Evolutionary conservation across 2,329 filamentous ascomycete species (phyloP).

Genomic region (Neonectria coccinea): DNA sequence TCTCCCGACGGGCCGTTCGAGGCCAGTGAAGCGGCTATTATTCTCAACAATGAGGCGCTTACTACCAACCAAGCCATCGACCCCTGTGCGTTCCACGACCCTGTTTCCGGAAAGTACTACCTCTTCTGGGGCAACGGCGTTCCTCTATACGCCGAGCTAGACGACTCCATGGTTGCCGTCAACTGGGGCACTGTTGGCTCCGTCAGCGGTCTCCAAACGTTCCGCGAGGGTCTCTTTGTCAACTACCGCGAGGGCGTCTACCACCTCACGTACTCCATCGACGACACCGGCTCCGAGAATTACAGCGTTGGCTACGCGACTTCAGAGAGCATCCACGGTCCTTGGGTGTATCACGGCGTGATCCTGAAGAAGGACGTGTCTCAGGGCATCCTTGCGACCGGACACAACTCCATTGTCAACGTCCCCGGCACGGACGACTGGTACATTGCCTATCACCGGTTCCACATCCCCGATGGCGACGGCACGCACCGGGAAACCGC

Average conservation of each 20-base stretch:
- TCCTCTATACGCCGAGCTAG: slow-evolving; percentile 56
- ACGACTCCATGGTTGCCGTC: slow-evolving; percentile 60
- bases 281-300: slow-evolving; percentile 58
- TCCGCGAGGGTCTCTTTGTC: slow-evolving; percentile 57
- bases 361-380: slow-evolving; percentile 56
- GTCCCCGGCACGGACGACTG: slow-evolving; percentile 61
- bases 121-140: slow-evolving; percentile 70
- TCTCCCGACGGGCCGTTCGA: slow-evolving; percentile 70
- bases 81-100: slow-evolving; percentile 70
- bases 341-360: slow-evolving; percentile 59
- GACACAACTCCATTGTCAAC: slow-evolving; percentile 59
- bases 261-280: slow-evolving; percentile 62
- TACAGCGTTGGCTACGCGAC: slow-evolving; percentile 63
- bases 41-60: slow-evolving; percentile 60
- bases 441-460: slow-evolving; percentile 63
- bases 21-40: slow-evolving; percentile 65
- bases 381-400: slow-evolving; percentile 58
- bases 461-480: slow-evolving; percentile 58
- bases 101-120: slow-evolving; percentile 67
- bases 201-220: slow-evolving; percentile 54
- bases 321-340: slow-evolving; percentile 51
- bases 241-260: slow-evolving; percentile 59
- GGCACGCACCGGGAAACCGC: slow-evolving; percentile 58
- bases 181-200: slow-evolving; percentile 50
- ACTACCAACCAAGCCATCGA: slow-evolving; percentile 64